Evolutionary conservation across 495 filamentous ascomycete genomes (phyloP), one percentile per base, ranked within the genome.

Genomic region (Neurospora intermedia): DNA sequence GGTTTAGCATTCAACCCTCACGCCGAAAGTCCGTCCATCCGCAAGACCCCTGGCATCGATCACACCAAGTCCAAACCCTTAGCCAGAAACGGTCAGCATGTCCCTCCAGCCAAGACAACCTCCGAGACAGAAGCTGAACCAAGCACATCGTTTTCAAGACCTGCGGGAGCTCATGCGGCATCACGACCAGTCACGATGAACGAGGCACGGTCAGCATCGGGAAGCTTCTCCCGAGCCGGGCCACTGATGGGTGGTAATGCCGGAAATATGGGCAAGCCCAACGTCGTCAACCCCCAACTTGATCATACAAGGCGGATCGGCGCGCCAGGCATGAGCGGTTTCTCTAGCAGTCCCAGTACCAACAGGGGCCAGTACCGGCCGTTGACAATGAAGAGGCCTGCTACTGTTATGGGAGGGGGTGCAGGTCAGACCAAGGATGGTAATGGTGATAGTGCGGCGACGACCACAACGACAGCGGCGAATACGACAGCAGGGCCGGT

Each of bases 11-110:
- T 97, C 81, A 92, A 98, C 78, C 93, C 93, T 4, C 88, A 91
- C 72, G 86, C 89, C 6, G 93, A 97, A 75, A 94, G 91, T 74
- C 93, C 94, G 0, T 94, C 93, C 0, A 95, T 97, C 73, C 90
- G 92, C 41, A 94, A 95, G 77, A 97, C 94, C 4, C 90, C 91
- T 0, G 94, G 94, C n/a, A 86, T 98, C 69, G 93, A 97, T 75
- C 92, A 96, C 76, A 89, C 83, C 38, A 91, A 88, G 71, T 91
- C 88, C 39, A 88, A 89, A 43, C 91, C 92, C 0, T 83, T 96
- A 0, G 84, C 82, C 4, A 87, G 81, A 69, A 81, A 79, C 23
- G 78, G 82, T 4, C 75, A 87, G 70, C 83, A 84, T 39, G 82
- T 84, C 0, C 75, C 82, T 0, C 80, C 82, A 10, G 77, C 81